Evolutionary conservation across 2,329 filamentous ascomycete species (phyloP), one percentile per base, ranked within the genome.

Genomic region (Knoxdaviesia proteae): DNA sequence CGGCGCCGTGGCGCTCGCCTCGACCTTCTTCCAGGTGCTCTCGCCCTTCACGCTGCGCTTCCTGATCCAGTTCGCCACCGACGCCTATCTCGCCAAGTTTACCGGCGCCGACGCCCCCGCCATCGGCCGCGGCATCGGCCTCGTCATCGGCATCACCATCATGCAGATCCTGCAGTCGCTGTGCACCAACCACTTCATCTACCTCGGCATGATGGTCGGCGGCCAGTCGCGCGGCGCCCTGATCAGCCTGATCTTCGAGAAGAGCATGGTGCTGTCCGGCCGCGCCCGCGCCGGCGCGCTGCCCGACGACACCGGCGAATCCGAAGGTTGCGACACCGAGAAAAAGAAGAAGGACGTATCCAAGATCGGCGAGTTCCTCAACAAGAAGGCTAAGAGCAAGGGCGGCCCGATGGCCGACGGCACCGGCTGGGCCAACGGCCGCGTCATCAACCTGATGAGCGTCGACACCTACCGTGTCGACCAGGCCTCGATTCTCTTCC

Each of bases 401-500:
- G 62, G 64, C 40, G 58, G 57, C 4, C 49, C 52, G 5, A 60
- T 70, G 7, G 74, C 74, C 4, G 81, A 90, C 51, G 82, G 80
- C 3, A 66, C 74, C 29, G 90, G 88, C 30, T 96, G 88, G 88
- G 78, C 78, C 45, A 96, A 94, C 52, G 90, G 90, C 29, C 76
- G 84, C 48, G 84, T 96, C 42, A 76, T 90, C 54, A 93, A 92
- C 50, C 56, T 96, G 50, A 94, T 96, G 87, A 88, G 84, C 47
- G 84, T 90, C 38, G 88, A 96, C 55, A 92, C 87, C 0, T 92
- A 93, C 58, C 84, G 88, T 49, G 68, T 98, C 46, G 87, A 96
- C 52, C 80, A 86, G 54, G 86, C 86, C 1, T 84, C 74, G 36
- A 84, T 83, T 37, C 70, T 94, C 58, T 88, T 94, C 59, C 90